Conservation (phyloP, 2,329 filamentous ascomycete species). For the Chaetothyriales sp. region DNA sequence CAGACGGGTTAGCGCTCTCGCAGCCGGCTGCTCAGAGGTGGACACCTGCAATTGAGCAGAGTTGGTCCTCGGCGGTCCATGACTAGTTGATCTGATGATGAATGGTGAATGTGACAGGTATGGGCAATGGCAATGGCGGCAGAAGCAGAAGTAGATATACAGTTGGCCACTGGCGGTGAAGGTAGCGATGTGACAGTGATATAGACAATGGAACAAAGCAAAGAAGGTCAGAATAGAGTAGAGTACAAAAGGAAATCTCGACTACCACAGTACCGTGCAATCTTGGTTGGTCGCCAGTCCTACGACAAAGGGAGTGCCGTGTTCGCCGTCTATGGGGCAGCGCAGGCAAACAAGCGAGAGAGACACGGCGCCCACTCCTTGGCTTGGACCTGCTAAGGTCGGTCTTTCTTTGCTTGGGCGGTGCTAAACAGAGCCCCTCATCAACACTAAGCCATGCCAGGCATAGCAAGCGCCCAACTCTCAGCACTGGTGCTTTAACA, state of each 20-base stretch:
- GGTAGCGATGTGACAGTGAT: background rate
- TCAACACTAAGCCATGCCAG: too few species aligned
- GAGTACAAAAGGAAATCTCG: background rate
- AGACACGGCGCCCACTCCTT: background rate
- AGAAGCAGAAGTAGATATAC: background rate
- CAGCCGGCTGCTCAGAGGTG: background rate
- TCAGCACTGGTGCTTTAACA: too few species aligned
- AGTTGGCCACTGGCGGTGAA: too few species aligned
- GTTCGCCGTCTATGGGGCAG: background rate
- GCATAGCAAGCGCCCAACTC: too few species aligned
- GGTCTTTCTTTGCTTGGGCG: too few species aligned
- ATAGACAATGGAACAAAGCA: background rate
- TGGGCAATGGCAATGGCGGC: background rate
- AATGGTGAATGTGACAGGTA: too few species aligned
- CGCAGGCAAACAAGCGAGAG: background rate
- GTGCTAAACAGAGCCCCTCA: too few species aligned
- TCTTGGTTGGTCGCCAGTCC: constrained; percentile 1
- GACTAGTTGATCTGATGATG: background rate
- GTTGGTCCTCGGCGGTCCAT: constrained; percentile 22
- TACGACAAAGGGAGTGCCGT: background rate
- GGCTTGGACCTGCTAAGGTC: too few species aligned
- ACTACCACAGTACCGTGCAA: background rate
- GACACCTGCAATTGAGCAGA: constrained; percentile 40
- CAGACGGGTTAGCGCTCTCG: constrained; percentile 35
- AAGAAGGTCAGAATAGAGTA: background rate